Evolutionary conservation across 257 asterid species (phyloP).

Genomic region (Osmanthus fragrans): DNA sequence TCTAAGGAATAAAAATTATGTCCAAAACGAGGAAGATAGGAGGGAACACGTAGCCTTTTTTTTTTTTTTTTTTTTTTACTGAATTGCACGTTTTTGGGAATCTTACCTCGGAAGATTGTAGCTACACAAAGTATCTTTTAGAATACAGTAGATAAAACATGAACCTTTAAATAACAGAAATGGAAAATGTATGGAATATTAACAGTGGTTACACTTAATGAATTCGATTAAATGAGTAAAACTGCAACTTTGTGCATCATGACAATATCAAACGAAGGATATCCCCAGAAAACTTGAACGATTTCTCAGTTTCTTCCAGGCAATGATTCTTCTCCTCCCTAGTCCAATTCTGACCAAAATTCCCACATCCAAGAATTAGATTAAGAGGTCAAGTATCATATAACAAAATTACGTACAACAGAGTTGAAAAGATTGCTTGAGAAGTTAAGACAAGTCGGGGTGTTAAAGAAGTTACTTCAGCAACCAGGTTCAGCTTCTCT

Average conservation of each 20-base stretch:
- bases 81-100: neutral
- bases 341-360: constrained; percentile 62
- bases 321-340: constrained; percentile 91
- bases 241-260: constrained; percentile 22
- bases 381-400: neutral
- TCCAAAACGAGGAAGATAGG: no score
- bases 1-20: neutral
- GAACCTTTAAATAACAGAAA: neutral
- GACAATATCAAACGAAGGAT: constrained; percentile 81
- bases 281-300: constrained; percentile 85
- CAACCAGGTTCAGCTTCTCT: constrained; percentile 76
- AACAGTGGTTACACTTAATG: constrained; percentile 22
- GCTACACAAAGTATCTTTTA: neutral
- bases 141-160: neutral
- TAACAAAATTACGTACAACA: neutral
- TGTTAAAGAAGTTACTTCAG: constrained; percentile 49
- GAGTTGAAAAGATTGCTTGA: neutral
- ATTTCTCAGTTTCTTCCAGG: constrained; percentile 88
- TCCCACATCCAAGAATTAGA: neutral
- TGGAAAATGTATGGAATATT: constrained; percentile 2
- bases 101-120: neutral
- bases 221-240: neutral
- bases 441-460: neutral
- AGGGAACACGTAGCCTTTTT: no score
- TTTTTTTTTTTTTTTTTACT: no score